Evolutionary conservation across 352 stramenopile genomes (phyloP).

Genomic region (Pythium guiyangense): DNA sequence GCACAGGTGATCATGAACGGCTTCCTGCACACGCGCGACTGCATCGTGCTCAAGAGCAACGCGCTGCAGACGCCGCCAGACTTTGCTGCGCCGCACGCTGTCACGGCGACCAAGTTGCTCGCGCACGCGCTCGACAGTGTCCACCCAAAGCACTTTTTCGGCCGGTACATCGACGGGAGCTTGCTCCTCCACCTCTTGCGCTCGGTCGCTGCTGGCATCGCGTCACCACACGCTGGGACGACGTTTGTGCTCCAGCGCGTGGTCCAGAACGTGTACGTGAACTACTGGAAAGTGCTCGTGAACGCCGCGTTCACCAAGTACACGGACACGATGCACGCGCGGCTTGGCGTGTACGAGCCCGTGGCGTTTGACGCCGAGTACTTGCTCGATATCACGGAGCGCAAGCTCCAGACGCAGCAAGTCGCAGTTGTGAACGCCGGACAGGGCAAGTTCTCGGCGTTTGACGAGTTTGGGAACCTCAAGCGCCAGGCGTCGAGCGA

Average conservation of each 20-base stretch:
- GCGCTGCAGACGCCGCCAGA: slow-evolving; percentile 29
- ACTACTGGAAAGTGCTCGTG: slow-evolving; percentile 62
- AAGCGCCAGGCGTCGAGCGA: slow-evolving; percentile 38
- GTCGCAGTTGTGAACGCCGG: slow-evolving; percentile 48
- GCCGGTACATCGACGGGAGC: slow-evolving; percentile 46
- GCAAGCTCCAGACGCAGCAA: slow-evolving; percentile 53
- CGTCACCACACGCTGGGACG: slow-evolving; percentile 9
- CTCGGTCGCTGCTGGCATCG: slow-evolving; percentile 41
- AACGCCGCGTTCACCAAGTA: slow-evolving; percentile 52
- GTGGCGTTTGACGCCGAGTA: slow-evolving; percentile 54
- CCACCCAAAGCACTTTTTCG: slow-evolving; percentile 61
- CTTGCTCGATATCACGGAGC: slow-evolving; percentile 64
- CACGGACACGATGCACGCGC: slow-evolving; percentile 52
- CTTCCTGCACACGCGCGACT: slow-evolving; percentile 41
- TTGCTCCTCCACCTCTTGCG: slow-evolving; percentile 47
- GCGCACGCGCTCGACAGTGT: slow-evolving; percentile 40
- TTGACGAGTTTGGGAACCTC: slow-evolving; percentile 80
- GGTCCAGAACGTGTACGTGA: slow-evolving; percentile 52
- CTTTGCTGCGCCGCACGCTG: slow-evolving; percentile 24
- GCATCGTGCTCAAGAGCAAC: slow-evolving; percentile 53
- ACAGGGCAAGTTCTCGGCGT: slow-evolving; percentile 58
- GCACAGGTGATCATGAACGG: slow-evolving; percentile 44
- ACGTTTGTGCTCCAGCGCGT: slow-evolving; percentile 53
- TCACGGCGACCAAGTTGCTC: slow-evolving; percentile 58
- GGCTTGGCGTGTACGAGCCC: slow-evolving; percentile 55